Evolutionary conservation across 257 asterid genomes (phyloP).

Genomic region (Primulina eburnea): DNA sequence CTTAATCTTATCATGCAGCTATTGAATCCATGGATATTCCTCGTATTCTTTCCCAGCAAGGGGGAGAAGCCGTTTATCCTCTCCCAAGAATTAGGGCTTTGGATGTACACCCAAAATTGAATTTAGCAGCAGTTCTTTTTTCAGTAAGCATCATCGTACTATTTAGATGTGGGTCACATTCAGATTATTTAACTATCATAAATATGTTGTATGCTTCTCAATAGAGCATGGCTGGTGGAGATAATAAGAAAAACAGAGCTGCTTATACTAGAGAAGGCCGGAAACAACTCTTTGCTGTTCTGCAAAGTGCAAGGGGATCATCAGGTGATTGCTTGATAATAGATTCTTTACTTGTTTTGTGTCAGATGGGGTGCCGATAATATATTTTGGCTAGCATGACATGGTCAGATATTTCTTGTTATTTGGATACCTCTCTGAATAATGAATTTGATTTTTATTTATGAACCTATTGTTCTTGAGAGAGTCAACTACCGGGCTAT

Average conservation of each 20-base stretch:
- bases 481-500: conserved; percentile 8
- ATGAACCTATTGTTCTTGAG: conserved; percentile 1
- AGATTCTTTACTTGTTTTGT: conserved; percentile 13
- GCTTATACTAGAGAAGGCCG: conserved; percentile 93
- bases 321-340: conserved; percentile 61
- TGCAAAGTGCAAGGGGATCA: conserved; percentile 98
- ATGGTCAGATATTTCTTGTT: conserved; percentile 8
- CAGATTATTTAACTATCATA: conserved; percentile 18
- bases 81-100: conserved; percentile 86
- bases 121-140: conserved; percentile 80
- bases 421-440: conserved; percentile 7
- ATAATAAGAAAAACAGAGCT: conserved; percentile 78
- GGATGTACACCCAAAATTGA: conserved; percentile 91
- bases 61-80: conserved; percentile 97
- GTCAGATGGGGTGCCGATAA: conserved; percentile 10
- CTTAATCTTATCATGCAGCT: conserved; percentile 49
- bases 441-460: conserved; percentile 2
- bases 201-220: conserved; percentile 29
- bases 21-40: conserved; percentile 94
- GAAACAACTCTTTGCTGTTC: conserved; percentile 93
- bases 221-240: conserved; percentile 78
- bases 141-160: conserved; percentile 53
- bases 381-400: conserved; percentile 14
- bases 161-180: conserved; percentile 20
- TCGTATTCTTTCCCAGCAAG: conserved; percentile 96